Percentiles rank a stretch among this genome's conserved stretches.
These are phyloP conservation scores for Acanthochlamys bracteata DNA, from an alignment of 106 monocot genomes.

Conservation along the genomic window DNA sequence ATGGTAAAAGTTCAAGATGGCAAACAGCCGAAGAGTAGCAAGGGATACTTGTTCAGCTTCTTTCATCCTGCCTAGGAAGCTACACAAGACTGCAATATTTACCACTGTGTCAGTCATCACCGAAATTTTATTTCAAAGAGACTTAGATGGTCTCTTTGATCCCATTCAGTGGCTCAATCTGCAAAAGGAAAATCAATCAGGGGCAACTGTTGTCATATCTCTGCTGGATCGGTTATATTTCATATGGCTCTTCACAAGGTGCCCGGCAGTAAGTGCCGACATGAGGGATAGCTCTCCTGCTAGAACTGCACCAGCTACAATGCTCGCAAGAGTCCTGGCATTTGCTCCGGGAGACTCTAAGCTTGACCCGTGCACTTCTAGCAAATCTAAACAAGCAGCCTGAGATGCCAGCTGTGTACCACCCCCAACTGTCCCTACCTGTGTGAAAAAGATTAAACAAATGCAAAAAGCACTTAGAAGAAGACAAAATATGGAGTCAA, in stretches of 20 bases:
- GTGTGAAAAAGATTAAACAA: background rate
- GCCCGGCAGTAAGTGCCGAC: constrained; percentile 80
- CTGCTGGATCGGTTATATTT: constrained; percentile 73
- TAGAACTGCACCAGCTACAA: constrained; percentile 64
- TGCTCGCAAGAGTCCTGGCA: constrained; percentile 55
- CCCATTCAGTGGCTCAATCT: background rate
- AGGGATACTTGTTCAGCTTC: too few species aligned
- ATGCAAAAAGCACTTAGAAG: background rate
- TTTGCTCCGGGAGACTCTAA: constrained; percentile 53
- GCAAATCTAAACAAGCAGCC: constrained; percentile 61
- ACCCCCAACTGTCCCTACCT: constrained; percentile 86
- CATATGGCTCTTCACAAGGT: constrained; percentile 83
- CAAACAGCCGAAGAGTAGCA: too few species aligned
- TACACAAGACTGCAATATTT: too few species aligned
- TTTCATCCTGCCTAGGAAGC: too few species aligned
- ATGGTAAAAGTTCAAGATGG: too few species aligned
- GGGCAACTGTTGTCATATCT: constrained; percentile 37
- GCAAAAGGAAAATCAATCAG: background rate
- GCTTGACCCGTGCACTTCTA: constrained; percentile 65
- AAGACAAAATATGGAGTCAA: background rate
- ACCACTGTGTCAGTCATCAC: background rate
- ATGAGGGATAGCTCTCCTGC: constrained; percentile 82
- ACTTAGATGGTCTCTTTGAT: background rate
- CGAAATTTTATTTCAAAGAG: background rate
- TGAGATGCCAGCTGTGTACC: constrained; percentile 73